Conservation (phyloP, 2,329 filamentous ascomycete genomes). For the Fusarium beomiforme region DNA sequence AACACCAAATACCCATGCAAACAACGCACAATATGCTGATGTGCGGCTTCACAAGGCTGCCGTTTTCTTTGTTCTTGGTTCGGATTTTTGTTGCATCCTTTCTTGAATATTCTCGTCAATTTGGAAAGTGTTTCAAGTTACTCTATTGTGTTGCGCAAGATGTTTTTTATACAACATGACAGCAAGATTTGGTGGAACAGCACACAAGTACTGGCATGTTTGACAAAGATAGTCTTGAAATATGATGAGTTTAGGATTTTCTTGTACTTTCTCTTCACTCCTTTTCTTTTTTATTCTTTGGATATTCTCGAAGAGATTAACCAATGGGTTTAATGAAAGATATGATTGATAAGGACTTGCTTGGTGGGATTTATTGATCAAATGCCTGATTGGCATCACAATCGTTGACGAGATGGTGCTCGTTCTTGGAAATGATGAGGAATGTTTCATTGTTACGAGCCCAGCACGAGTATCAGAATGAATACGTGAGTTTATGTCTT, state of each 20-base stretch:
- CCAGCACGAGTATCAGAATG: background rate
- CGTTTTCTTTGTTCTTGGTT: slow-evolving; percentile 7
- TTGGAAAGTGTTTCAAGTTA: background rate
- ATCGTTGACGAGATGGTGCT: background rate
- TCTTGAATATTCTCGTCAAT: background rate
- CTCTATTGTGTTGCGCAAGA: slow-evolving; percentile 6
- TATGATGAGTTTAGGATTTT: slow-evolving; percentile 9
- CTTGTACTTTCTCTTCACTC: background rate
- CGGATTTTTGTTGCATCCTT: background rate
- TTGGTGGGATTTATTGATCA: background rate
- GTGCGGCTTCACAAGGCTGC: slow-evolving; percentile 13
- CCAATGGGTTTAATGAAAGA: background rate
- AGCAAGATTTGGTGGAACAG: slow-evolving; percentile 38
- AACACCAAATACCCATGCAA: background rate
- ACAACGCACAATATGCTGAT: background rate
- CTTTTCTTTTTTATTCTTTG: background rate
- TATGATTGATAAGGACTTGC: background rate
- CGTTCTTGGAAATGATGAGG: background rate
- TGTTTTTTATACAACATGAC: slow-evolving; percentile 10
- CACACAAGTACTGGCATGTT: slow-evolving; percentile 25
- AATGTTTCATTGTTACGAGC: background rate
- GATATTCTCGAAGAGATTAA: background rate
- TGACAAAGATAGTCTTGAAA: background rate
- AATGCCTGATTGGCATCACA: background rate
- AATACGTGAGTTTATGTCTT: background rate